Evolutionary conservation across 2,329 filamentous ascomycete genomes (phyloP).

Genomic region (Sporothrix luriei): DNA sequence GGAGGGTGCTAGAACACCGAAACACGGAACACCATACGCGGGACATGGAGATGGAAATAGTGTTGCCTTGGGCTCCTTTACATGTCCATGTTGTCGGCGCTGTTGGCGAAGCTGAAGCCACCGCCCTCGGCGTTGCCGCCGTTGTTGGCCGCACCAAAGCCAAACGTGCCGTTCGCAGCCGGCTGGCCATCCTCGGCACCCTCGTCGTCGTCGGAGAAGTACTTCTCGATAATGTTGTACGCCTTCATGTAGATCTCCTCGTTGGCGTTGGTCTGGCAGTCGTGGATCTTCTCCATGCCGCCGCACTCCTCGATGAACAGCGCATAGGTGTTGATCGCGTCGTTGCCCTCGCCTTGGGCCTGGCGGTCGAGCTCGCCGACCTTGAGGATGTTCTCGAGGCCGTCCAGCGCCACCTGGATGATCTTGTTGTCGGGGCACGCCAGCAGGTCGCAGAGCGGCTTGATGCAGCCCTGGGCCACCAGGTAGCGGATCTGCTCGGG

Average conservation of each 20-base stretch:
- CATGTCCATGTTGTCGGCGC: constrained; percentile 67
- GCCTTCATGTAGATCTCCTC: constrained; percentile 99
- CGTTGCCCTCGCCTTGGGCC: constrained; percentile 70
- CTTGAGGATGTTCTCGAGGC: constrained; percentile 98
- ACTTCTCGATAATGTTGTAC: constrained; percentile 99
- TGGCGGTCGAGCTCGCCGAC: constrained; percentile 99
- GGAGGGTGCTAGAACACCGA: constrained; percentile 7
- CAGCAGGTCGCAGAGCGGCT: constrained; percentile 92
- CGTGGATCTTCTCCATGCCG: constrained; percentile 99
- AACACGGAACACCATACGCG: not conserved
- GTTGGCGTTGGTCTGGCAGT: constrained; percentile 99
- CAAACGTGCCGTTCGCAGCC: constrained; percentile 70
- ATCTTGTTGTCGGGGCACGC: constrained; percentile 99
- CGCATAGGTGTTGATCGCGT: constrained; percentile 92
- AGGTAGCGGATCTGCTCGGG: constrained; percentile 97
- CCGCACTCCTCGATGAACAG: constrained; percentile 98
- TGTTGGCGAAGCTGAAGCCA: constrained; percentile 91
- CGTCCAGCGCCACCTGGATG: constrained; percentile 96
- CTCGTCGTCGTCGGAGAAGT: constrained; percentile 98
- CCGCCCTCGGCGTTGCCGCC: constrained; percentile 60
- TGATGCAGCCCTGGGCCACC: constrained; percentile 92
- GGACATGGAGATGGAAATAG: not conserved
- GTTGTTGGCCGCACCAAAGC: constrained; percentile 68
- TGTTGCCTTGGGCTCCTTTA: constrained; percentile 44
- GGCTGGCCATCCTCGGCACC: constrained; percentile 81